Conservation (phyloP, 2,329 filamentous ascomycete genomes). For the Xylaria sp. region DNA sequence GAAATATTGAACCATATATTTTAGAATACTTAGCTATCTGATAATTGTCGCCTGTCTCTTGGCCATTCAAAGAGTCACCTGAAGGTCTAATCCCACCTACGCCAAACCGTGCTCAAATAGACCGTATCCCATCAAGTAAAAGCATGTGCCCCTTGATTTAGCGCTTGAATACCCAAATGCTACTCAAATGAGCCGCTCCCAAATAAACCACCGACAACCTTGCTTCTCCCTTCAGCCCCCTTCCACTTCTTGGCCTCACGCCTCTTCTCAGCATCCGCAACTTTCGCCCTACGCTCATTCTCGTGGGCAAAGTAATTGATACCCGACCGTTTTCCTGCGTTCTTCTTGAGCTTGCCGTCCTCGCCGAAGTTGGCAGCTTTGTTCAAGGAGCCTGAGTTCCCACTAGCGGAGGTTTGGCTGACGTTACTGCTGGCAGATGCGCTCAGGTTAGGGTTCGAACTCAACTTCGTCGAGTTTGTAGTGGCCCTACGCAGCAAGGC, state of each 20-base stretch:
- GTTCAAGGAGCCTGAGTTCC: slow-evolving; percentile 26
- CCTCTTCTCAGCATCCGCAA: slow-evolving; percentile 67
- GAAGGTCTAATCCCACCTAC: slow-evolving; percentile 12
- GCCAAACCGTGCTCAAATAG: slow-evolving; percentile 21
- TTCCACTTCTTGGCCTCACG: slow-evolving; percentile 68
- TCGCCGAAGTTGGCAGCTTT: slow-evolving; percentile 54
- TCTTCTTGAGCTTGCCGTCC: slow-evolving; percentile 69
- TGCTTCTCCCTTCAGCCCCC: slow-evolving; percentile 67
- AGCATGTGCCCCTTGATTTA: slow-evolving; percentile 6
- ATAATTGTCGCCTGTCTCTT: slow-evolving; percentile 18
- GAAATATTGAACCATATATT: background rate
- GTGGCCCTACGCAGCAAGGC: slow-evolving; percentile 79
- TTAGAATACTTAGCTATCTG: slow-evolving; percentile 1
- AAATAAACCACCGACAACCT: slow-evolving; percentile 69
- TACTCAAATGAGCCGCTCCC: slow-evolving; percentile 66
- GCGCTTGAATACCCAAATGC: background rate
- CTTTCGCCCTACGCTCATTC: slow-evolving; percentile 65
- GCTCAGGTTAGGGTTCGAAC: slow-evolving; percentile 51
- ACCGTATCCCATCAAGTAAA: slow-evolving; percentile 2
- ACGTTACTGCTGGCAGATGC: slow-evolving; percentile 18
- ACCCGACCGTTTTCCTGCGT: slow-evolving; percentile 69
- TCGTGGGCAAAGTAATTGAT: slow-evolving; percentile 71
- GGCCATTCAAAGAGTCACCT: slow-evolving; percentile 15
- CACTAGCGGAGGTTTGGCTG: slow-evolving; percentile 20
- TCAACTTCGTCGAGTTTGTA: slow-evolving; percentile 64